Evolutionary conservation across 352 stramenopile species (phyloP), one percentile per base, ranked within the genome.

Genomic region (Pythium brachiatum): DNA sequence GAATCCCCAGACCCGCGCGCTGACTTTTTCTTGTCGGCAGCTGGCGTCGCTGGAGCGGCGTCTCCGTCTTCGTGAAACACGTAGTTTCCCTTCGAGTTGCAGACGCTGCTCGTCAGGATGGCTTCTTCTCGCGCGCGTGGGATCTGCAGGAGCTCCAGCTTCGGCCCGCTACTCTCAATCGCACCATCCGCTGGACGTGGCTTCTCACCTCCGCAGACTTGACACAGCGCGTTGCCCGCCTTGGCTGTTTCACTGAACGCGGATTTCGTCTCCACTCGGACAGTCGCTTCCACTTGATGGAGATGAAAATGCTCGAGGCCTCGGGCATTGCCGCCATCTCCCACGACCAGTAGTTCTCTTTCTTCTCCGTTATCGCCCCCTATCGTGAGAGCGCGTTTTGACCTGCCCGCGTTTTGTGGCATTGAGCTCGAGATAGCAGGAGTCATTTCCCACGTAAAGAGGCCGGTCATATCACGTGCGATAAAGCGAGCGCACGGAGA

Each of bases 361-460:
- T 85, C 76, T 27, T 64, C 41, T n/a, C 27, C 57, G 8, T 18
- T 13, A 41, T 52, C 32, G 29, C 44, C 52, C 4, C 31, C 36
- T 8, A 23, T 20, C 18, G 52, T 64, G 9, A 69, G 43, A 8
- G 62, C 51, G 20, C 55, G 56, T 32, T 26, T 46, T 16, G 62
- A 69, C 32, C 60, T 43, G 6, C 52, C 39, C 26, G 36, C 8
- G 56, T 71, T 47, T 62, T 56, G 8, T 18, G 54, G 39, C 3
- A 44, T 55, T 9, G 44, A 41, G 13, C 31, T 56, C 3, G 59
- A 56, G 18, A 62, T 44, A 18, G 58, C 65, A 0, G 65, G 65
- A 8, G 59, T 67, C 52, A 92, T 90, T 47, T 94, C 86, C 86
- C 86, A 95, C 20, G 86, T 89, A 57, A 92, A 95, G 0, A 93